Evolutionary conservation across 345 rosid genomes (phyloP), one percentile per base, ranked within the genome.

Genomic region (Hibiscus trionum): DNA sequence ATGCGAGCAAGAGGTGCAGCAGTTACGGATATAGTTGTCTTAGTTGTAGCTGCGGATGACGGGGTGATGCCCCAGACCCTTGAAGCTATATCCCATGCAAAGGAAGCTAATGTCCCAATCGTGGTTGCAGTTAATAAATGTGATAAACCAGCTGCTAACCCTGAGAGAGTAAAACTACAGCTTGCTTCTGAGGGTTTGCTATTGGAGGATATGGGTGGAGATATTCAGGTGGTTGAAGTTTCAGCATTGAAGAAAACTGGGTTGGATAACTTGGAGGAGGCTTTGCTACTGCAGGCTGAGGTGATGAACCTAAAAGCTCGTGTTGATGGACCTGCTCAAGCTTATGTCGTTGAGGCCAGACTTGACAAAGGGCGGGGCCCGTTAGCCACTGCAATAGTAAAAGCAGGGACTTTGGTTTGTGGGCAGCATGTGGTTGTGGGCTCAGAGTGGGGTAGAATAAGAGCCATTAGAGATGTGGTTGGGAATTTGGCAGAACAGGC

Each of bases 1-100:
- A 88, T 92, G 99, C 87, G 94, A 77, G 94, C 97, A 64, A 86
- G 99, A 65, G 99, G 99, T 59, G 99, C 97, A 0, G 96, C 98
- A 60, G 96, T 90, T 77, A 95, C 97, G 14, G 97, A 95, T 80
- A 77, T 95, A 61, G 97, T 92, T 72, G 99, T 95, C 78, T 85
- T 92, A 74, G 97, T 95, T 39, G 97, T 89, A 37, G 99, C 98
- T 71, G 97, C 97, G 50, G 99, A 89, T 85, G 99, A 95, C 75
- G 96, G 98, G 64, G 93, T 92, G 77, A 95, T 95, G 97, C 97
- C 99, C 19, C 97, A 95, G 84, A 95, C 97, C 7, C 87, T 86
- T 2, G 99, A 95, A 80, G 96, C 99, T 65, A 86, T 95, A 73
- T 77, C 90, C 26, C 97, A 95, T 70, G 99, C 97, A 73, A 90